Evolutionary conservation across 495 filamentous ascomycete genomes (phyloP).

Genomic region (Xylaria acuta): DNA sequence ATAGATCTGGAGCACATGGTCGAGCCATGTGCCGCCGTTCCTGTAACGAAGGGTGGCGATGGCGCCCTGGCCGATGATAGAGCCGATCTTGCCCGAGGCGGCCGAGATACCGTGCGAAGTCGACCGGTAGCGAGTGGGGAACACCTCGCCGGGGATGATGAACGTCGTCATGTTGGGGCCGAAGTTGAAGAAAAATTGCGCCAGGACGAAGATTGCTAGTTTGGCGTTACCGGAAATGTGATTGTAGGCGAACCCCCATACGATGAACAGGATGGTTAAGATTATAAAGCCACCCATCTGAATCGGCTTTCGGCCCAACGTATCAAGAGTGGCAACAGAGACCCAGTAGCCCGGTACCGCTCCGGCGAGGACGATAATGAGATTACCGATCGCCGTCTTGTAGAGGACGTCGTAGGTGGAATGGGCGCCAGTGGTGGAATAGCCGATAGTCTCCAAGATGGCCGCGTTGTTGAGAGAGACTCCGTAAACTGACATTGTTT

Average conservation of each 20-base stretch:
- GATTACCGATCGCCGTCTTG: slow-evolving; percentile 74
- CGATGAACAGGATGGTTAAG: slow-evolving; percentile 73
- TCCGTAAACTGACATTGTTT: slow-evolving; percentile 61
- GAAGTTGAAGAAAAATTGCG: slow-evolving; percentile 86
- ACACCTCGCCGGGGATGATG: slow-evolving; percentile 89
- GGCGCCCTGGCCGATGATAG: slow-evolving; percentile 67
- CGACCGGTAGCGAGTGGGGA: slow-evolving; percentile 85
- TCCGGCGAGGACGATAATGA: slow-evolving; percentile 76
- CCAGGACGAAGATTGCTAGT: slow-evolving; percentile 66
- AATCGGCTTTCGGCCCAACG: slow-evolving; percentile 78
- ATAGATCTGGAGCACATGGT: slow-evolving; percentile 83
- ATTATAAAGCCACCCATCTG: slow-evolving; percentile 77
- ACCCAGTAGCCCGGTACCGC: slow-evolving; percentile 82
- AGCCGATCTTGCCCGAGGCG: slow-evolving; percentile 82
- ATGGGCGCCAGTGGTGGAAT: slow-evolving; percentile 57
- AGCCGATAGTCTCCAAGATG: slow-evolving; percentile 72
- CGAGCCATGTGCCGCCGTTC: slow-evolving; percentile 65
- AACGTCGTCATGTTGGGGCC: slow-evolving; percentile 90
- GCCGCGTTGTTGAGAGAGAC: slow-evolving; percentile 75
- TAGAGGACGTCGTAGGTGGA: slow-evolving; percentile 69
- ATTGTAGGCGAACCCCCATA: slow-evolving; percentile 77
- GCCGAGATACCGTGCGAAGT: slow-evolving; percentile 88
- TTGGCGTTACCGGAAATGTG: slow-evolving; percentile 61
- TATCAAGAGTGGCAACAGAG: slow-evolving; percentile 72
- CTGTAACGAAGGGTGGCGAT: slow-evolving; percentile 58